Base-by-base conservation (phyloP, 441 rosid genomes). In the Adansonia madagascariensis region DNA sequence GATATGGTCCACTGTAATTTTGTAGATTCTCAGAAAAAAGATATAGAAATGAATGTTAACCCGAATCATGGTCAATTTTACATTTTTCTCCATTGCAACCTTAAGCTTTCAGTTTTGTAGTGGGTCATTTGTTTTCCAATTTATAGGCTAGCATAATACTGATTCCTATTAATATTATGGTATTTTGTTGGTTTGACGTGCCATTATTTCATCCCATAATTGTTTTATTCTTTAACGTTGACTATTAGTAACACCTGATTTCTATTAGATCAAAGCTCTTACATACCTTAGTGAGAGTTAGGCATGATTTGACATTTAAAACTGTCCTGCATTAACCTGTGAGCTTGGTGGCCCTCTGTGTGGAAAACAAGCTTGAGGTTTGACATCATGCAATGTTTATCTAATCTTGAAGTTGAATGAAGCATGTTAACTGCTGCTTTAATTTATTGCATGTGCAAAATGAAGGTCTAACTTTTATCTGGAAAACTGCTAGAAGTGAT, bases 61-160 rank as follows among this genome's bases (percentile, higher is more conserved):
- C 75, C 55, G 49, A 53, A n/a, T 31, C 10, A 4, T 71, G 59
- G 18, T 35, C 14, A 31, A 9, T 4, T 50, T 12, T 70, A 2
- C 61, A 71, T 52, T 52, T 31, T 53, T 17, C 63, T 71, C 10
- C 64, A 39, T 39, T 71, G 47, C 35, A 55, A 53, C 17, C 7
- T 53, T 71, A 55, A n/a, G 64, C 75, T 35, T 71, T 55, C 10
- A 55, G 50, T 18, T 71, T 56, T 50, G 44, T 50, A 50, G 46
- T 50, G 22, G 22, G n/a, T 70, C 75, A n/a, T 56, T 71, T 71
- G 47, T 11, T 71, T 53, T 71, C 31, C 64, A 55, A 57, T 53
- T 39, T 39, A 35, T 35, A 27, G 43, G 15, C 39, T 46, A 47
- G 15, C 6, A 20, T 5, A 68, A 5, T 66, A 46, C 41, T 20